Conservation (phyloP, 1,139 yeast genomes). For the Pichia sp. region DNA sequence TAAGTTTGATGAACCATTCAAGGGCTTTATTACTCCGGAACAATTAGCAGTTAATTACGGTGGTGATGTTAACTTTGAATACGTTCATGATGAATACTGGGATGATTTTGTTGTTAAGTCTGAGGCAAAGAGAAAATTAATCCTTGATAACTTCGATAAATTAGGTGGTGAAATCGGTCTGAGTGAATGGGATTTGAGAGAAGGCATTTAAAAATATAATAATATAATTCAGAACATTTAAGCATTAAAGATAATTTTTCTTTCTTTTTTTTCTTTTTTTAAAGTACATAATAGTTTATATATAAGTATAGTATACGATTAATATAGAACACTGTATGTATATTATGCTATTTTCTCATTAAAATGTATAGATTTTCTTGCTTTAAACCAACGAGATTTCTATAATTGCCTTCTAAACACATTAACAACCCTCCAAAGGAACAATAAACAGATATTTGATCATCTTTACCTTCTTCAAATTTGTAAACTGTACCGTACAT, state of each 20-base stretch:
- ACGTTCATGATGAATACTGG: slow-evolving; percentile 79
- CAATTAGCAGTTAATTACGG: slow-evolving; percentile 51
- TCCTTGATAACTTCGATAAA: slow-evolving; percentile 54
- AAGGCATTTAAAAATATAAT: slow-evolving; percentile 19
- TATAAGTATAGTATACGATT: not conserved
- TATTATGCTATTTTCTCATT: slow-evolving; percentile 52
- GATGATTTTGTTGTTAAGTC: slow-evolving; percentile 56
- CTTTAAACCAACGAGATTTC: slow-evolving; percentile 80
- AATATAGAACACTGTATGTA: not conserved
- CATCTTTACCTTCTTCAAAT: slow-evolving; percentile 74
- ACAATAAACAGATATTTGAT: slow-evolving; percentile 76
- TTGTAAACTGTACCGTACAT: slow-evolving; percentile 98
- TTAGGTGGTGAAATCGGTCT: slow-evolving; percentile 72
- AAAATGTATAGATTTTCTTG: slow-evolving; percentile 91
- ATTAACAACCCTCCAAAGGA: slow-evolving; percentile 93
- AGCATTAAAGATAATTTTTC: not conserved
- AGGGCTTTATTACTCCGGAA: slow-evolving; percentile 44
- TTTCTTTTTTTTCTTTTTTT: not conserved
- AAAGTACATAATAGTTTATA: not conserved
- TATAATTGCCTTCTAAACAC: slow-evolving; percentile 92
- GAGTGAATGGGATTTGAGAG: slow-evolving; percentile 36
- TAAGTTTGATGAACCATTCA: slow-evolving; percentile 53
- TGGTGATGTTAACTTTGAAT: slow-evolving; percentile 55
- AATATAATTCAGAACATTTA: not conserved
- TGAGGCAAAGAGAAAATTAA: slow-evolving; percentile 45